Base-by-base conservation (phyloP, 129 eudicot genomes). In the Silybum marianum region DNA sequence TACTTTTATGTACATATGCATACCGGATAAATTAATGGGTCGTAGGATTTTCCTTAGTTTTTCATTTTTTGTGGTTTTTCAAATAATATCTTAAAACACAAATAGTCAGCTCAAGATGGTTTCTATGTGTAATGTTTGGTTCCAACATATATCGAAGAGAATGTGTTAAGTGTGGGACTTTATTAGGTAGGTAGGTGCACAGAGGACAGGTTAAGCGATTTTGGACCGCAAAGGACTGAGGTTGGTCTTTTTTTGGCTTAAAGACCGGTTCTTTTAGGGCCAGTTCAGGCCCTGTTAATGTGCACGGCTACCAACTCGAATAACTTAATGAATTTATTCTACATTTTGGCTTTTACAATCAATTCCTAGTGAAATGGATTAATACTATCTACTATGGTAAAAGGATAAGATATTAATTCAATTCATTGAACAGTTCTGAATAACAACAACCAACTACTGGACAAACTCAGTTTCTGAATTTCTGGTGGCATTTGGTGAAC, bases 401-500 rank as follows among this genome's bases (percentile, higher is more conserved):
- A 73, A 40, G 66, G 79, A 60, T 38, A 34, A 77, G 72, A 63
- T 77, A 46, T 21, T 30, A 12, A 54, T 71, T 80, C 69, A 68
- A 34, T 71, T 80, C 69, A 68, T 71, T 22, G 12, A 70, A 34
- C 77, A 84, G n/a, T 62, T 80, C 75, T 73, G 80, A 73, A 60
- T 62, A 78, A 75, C 76, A 83, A 69, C 73, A 62, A 76, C 80
- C 75, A 34, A 48, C 81, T 71, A 81, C 9, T 54, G 58, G 80
- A 85, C 82, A 77, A 63, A 34, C 69, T 9, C 40, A n/a, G 68
- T 73, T 73, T 82, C 83, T 85, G 85, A 65, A 74, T 18, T 46
- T 77, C 82, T 83, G 69, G 72, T 78, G 71, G 25, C 74, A 71
- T 81, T 62, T 79, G 78, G 75, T 85, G 86, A 77, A 73, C 78